Percentiles rank a stretch among this genome's conserved stretches.
Evolutionary conservation across 164 flowering plant genomes (phyloP).

Genomic region (Cinnamomum micranthum): DNA sequence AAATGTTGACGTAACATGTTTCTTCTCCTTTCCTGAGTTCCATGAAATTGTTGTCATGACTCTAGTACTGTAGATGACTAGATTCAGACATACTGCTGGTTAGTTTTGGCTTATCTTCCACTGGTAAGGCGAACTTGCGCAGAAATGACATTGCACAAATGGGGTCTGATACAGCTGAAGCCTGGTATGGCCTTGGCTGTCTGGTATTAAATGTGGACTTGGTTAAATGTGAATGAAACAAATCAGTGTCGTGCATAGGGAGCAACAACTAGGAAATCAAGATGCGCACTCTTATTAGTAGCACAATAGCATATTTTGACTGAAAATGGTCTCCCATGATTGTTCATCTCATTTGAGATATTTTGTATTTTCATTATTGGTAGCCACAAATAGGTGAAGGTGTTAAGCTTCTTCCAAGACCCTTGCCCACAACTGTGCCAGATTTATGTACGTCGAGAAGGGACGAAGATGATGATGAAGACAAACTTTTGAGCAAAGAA

Average conservation of each 20-base stretch:
- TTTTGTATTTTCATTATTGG: slow-evolving; percentile 12
- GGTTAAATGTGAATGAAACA: neutral
- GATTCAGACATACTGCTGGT: too few relatives aligned
- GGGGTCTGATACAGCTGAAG: too few relatives aligned
- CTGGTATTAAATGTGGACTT: neutral
- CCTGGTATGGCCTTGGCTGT: too few relatives aligned
- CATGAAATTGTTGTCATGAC: neutral
- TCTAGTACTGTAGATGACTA: too few relatives aligned
- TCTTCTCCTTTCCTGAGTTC: neutral
- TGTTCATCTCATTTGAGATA: neutral
- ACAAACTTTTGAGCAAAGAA: slow-evolving; percentile 18
- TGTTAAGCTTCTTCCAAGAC: slow-evolving; percentile 60
- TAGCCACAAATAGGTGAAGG: slow-evolving; percentile 49
- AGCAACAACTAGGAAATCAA: neutral
- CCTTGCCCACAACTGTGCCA: slow-evolving; percentile 40
- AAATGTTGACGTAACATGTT: too few relatives aligned
- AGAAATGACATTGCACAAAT: too few relatives aligned
- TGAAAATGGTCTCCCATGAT: neutral
- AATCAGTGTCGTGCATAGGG: neutral
- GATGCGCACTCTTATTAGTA: too few relatives aligned
- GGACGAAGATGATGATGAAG: slow-evolving; percentile 39
- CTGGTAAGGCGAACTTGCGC: too few relatives aligned
- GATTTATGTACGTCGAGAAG: slow-evolving; percentile 22
- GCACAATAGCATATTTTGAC: too few relatives aligned
- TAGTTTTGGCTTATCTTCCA: too few relatives aligned